Conservation (phyloP, 352 stramenopile species). For the Globisporangium emineosum region DNA sequence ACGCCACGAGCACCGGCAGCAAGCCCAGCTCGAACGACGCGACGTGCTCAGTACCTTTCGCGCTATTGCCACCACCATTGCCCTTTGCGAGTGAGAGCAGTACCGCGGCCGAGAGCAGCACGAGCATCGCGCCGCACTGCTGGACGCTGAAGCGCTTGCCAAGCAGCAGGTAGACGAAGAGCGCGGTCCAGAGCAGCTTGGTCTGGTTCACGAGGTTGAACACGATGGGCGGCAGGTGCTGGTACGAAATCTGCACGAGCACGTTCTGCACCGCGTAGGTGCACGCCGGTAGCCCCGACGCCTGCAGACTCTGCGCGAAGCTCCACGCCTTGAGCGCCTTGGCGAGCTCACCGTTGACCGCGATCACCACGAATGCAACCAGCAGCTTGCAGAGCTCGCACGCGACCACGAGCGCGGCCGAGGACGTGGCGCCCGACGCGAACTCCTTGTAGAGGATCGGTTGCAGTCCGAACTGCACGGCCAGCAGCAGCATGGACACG, state of each 20-base stretch:
- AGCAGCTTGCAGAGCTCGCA: slow-evolving; percentile 73
- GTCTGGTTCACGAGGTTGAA: slow-evolving; percentile 90
- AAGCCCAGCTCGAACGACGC: slow-evolving; percentile 62
- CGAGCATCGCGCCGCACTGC: slow-evolving; percentile 71
- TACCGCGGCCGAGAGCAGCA: slow-evolving; percentile 64
- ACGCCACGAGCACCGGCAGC: slow-evolving; percentile 65
- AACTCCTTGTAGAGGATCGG: slow-evolving; percentile 84
- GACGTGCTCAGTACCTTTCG: slow-evolving; percentile 4
- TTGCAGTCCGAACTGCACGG: slow-evolving; percentile 81
- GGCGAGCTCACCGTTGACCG: slow-evolving; percentile 30
- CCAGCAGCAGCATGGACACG: slow-evolving; percentile 55
- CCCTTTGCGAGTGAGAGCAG: slow-evolving; percentile 69
- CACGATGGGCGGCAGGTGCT: slow-evolving; percentile 77
- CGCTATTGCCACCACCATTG: slow-evolving; percentile 7
- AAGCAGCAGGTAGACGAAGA: slow-evolving; percentile 79
- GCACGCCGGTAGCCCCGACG: slow-evolving; percentile 73
- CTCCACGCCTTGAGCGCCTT: slow-evolving; percentile 53
- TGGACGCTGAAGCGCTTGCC: slow-evolving; percentile 60
- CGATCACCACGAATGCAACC: slow-evolving; percentile 48
- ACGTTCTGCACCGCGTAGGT: slow-evolving; percentile 88
- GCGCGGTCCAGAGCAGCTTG: slow-evolving; percentile 78
- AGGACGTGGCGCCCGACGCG: slow-evolving; percentile 43
- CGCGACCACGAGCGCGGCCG: slow-evolving; percentile 69
- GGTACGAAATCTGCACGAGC: slow-evolving; percentile 80
- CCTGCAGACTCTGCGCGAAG: slow-evolving; percentile 48